Evolutionary conservation across 208 protist genomes (phyloP).

Genomic region (Trypanosoma platydactyli): DNA sequence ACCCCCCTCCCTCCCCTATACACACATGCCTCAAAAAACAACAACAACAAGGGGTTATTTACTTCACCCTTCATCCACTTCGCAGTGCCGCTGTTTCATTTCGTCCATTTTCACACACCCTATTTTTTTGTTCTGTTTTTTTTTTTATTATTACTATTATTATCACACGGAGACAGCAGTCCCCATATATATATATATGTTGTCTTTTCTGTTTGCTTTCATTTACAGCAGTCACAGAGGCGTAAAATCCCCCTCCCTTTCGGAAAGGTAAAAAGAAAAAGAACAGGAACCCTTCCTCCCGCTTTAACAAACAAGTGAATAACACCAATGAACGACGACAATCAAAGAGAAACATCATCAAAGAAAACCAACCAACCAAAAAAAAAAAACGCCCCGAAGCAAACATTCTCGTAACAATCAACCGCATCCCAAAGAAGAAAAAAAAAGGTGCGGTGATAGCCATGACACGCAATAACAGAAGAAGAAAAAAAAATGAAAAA

Average conservation of each 20-base stretch:
- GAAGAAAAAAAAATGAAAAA: constrained; percentile 21
- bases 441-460: too few species aligned
- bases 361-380: constrained; percentile 8
- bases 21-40: too few species aligned
- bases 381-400: constrained; percentile 12
- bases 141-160: constrained; percentile 12
- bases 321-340: constrained; percentile 7
- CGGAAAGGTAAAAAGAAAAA: constrained; percentile 21
- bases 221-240: too few species aligned
- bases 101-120: too few species aligned
- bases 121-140: too few species aligned
- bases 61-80: not conserved
- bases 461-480: constrained; percentile 1
- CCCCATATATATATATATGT: constrained; percentile 19
- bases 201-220: constrained; percentile 24
- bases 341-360: constrained; percentile 13
- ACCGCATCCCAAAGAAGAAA: too few species aligned
- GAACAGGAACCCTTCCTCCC: constrained; percentile 1
- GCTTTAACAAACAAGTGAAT: too few species aligned
- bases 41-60: too few species aligned
- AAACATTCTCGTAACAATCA: too few species aligned
- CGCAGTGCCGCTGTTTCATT: not conserved
- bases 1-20: too few species aligned
- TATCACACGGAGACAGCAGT: too few species aligned
- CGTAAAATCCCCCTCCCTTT: too few species aligned